Conservation (phyloP, 1,139 yeast genomes). For the Lodderomyces beijingensis region DNA sequence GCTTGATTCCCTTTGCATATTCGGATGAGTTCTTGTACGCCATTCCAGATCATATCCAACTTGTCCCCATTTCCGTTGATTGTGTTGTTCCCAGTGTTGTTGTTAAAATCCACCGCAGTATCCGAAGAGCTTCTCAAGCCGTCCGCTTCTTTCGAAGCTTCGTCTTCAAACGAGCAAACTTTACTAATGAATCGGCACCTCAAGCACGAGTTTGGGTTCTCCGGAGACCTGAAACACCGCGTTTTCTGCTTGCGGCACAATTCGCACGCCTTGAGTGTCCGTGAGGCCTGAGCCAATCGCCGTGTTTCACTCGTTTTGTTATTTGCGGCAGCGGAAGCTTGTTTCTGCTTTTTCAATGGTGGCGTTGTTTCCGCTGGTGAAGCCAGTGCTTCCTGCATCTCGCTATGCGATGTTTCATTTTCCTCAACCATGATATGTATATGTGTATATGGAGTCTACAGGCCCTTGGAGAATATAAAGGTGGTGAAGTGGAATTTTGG, state of each 20-base stretch:
- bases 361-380: too few species aligned
- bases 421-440: too few species aligned
- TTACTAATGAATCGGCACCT: conserved; percentile 50
- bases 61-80: not conserved
- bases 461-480: too few species aligned
- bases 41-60: not conserved
- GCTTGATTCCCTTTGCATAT: not conserved
- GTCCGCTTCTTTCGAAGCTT: conserved; percentile 5
- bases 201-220: conserved; percentile 45
- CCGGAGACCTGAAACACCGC: conserved; percentile 51
- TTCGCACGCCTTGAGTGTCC: conserved; percentile 57
- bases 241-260: conserved; percentile 61
- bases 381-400: too few species aligned
- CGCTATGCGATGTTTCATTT: too few species aligned
- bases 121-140: conserved; percentile 18
- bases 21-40: not conserved
- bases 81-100: not conserved
- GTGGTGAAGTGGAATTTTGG: too few species aligned
- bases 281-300: conserved; percentile 30
- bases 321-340: not conserved
- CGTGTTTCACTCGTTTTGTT: conserved; percentile 13
- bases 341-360: not conserved
- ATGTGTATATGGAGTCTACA: too few species aligned
- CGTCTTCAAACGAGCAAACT: conserved; percentile 48
- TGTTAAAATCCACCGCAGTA: not conserved